phyloP scores from a whole-genome alignment of 345 rosid species.

The Durio zibethinus region DNA sequence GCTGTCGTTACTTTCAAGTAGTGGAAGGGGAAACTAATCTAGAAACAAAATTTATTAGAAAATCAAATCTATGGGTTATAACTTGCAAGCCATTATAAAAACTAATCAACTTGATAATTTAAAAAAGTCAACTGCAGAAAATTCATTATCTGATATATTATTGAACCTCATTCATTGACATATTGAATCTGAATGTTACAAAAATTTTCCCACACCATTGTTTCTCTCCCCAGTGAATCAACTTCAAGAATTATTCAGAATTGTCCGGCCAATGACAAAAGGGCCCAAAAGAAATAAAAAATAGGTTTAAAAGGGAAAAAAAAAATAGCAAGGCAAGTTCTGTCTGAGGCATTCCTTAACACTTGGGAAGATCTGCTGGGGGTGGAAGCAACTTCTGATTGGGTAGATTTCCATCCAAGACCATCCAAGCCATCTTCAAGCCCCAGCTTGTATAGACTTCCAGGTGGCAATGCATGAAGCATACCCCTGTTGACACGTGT shows the following conservation, averaged over 20 bases:
- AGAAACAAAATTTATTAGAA: not conserved
- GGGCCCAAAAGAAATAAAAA: not conserved
- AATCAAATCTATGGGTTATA: not conserved
- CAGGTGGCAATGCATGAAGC: constrained; percentile 73
- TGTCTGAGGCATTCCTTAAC: constrained; percentile 16
- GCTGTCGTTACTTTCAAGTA: too few species aligned
- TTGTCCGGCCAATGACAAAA: not conserved
- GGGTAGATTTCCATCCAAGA: constrained; percentile 58
- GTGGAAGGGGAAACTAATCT: too few species aligned
- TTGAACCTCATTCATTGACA: not conserved
- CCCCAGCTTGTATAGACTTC: constrained; percentile 79
- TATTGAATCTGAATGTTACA: not conserved
- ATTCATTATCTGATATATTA: too few species aligned
- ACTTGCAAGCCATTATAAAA: not conserved
- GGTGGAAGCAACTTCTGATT: constrained; percentile 65
- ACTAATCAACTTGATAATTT: not conserved
- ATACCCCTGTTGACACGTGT: constrained; percentile 19
- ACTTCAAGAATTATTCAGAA: not conserved
- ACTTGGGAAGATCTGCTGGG: constrained; percentile 59
- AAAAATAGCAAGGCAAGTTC: too few species aligned
- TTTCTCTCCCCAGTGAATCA: not conserved
- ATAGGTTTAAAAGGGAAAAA: constrained; percentile 13
- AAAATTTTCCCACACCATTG: not conserved
- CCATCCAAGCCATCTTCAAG: constrained; percentile 65
- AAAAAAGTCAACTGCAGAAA: not conserved